Evolutionary conservation across 345 rosid genomes (phyloP), one percentile per base, ranked within the genome.

Genomic region (Dimocarpus longan): DNA sequence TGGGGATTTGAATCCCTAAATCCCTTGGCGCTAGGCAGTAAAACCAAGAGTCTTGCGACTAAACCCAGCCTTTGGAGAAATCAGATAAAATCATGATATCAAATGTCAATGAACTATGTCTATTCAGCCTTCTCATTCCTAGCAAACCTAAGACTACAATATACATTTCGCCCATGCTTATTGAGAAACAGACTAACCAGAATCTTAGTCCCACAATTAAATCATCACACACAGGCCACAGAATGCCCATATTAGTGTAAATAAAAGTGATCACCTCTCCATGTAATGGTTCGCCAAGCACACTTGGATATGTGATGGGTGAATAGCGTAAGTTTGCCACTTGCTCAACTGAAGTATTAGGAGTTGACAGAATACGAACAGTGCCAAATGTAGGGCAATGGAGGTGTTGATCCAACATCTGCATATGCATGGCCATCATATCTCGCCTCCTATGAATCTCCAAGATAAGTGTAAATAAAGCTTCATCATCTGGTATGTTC

Each of bases 351-450:
- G 98, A 86, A 82, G 88, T 82, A 81, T 86, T 92, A 56, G 92
- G 89, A 80, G 90, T 87, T 70, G 94, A 86, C 69, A 90, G 76
- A 76, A 93, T 87, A 78, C 99, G 90, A 82, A 91, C 95, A 70
- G 98, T 93, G 56, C 99, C 99, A 90, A 94, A 93, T 40, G 99
- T 87, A 67, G 98, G 98, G 82, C 98, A 94, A 81, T 96, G 98
- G 76, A 96, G 99, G 81, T 93, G 98, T 78, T 94, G 99, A 83
- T 92, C 99, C 84, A 96, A 80, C 98, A 96, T 94, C 77, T 89
- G 93, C 98, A 96, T 96, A 83, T 96, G 98, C 97, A 86, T 90
- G 43, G 98, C 99, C 98, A 96, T 92, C 82, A 89, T 91, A 88
- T 96, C 99, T 82, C 98, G 88, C 85, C 98, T 91, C 92, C 98